Evolutionary conservation across 805 yeast genomes (phyloP).

Genomic region (Candida broadrunensis): DNA sequence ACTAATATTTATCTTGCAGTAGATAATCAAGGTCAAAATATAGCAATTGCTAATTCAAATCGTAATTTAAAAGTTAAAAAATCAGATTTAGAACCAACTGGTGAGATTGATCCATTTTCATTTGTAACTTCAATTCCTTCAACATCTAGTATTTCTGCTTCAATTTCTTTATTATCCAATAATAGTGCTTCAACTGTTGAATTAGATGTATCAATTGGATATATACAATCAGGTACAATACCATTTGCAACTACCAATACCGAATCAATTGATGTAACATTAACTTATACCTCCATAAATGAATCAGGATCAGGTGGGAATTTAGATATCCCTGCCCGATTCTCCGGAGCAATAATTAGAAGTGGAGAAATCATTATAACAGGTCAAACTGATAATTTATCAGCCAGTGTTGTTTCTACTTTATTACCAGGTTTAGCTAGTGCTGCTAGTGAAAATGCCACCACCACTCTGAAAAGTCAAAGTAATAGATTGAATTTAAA

Average conservation of each 20-base stretch:
- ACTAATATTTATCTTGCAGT: slow-evolving; percentile 56
- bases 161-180: background rate
- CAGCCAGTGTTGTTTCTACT: background rate
- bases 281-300: slow-evolving; percentile 6
- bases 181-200: background rate
- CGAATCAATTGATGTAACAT: slow-evolving; percentile 3
- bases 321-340: slow-evolving; percentile 19
- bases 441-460: slow-evolving; percentile 6
- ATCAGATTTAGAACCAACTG: background rate
- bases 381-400: slow-evolving; percentile 2
- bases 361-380: slow-evolving; percentile 29
- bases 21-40: slow-evolving; percentile 52
- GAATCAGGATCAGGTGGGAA: slow-evolving; percentile 1
- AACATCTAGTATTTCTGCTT: background rate
- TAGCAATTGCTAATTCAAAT: slow-evolving; percentile 57
- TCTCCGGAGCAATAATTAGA: slow-evolving; percentile 21
- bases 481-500: too few species aligned
- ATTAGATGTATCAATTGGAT: slow-evolving; percentile 15
- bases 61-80: slow-evolving; percentile 8
- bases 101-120: background rate
- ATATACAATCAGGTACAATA: slow-evolving; percentile 40
- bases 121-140: background rate
- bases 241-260: slow-evolving; percentile 45
- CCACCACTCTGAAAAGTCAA: slow-evolving; percentile 5
- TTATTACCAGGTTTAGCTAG: slow-evolving; percentile 7